Percentiles rank a stretch among this genome's conserved stretches.
These are phyloP conservation scores for Halophytophthora polymorphica DNA, from an alignment of 352 stramenopile genomes.

Conservation along the genomic window DNA sequence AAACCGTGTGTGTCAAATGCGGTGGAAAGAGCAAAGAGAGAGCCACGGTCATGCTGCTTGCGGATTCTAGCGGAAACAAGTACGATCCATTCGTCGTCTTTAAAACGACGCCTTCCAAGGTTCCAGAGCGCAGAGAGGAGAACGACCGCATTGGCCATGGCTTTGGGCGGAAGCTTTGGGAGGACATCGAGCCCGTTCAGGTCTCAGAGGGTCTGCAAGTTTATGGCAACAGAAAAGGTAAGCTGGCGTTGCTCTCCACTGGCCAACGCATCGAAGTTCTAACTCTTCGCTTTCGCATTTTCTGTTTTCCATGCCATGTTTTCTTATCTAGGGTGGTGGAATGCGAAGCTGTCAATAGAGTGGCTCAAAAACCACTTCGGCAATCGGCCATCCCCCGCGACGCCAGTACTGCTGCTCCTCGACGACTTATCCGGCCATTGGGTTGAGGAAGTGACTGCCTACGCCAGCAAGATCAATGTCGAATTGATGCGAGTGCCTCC, in stretches of 20 bases:
- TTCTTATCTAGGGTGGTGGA: conserved; percentile 10
- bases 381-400: neutral
- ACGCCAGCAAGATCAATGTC: conserved; percentile 9
- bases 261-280: too few species aligned
- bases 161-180: neutral
- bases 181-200: neutral
- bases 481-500: conserved; percentile 3
- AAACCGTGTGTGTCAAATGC: neutral
- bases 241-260: too few species aligned
- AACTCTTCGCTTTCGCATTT: neutral
- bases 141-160: neutral
- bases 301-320: too few species aligned
- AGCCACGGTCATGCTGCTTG: neutral
- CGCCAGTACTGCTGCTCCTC: conserved; percentile 5
- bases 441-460: conserved; percentile 1
- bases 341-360: conserved; percentile 3
- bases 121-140: neutral
- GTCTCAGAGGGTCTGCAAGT: too few species aligned
- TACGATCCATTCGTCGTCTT: conserved; percentile 1
- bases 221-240: too few species aligned
- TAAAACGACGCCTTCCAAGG: neutral
- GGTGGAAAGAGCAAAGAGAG: conserved; percentile 1
- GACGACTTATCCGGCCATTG: conserved; percentile 12
- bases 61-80: neutral
- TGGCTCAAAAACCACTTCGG: conserved; percentile 10